These are phyloP conservation scores for Dactylellina haptotyla DNA, from an alignment of 2,329 filamentous ascomycete species.

Conservation along the genomic window DNA sequence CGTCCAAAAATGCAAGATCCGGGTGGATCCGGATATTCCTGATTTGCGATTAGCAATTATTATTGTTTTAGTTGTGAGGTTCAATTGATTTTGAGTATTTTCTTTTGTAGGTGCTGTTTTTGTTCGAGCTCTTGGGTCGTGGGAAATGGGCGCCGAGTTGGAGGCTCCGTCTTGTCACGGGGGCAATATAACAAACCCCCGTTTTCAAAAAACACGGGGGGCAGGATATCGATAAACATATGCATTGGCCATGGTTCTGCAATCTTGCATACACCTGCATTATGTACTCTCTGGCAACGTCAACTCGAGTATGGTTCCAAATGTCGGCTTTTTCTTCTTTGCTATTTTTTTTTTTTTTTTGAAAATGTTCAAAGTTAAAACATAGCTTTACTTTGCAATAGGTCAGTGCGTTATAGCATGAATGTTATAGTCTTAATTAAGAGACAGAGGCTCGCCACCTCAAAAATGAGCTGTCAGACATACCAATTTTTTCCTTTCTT, in stretches of 20 bases:
- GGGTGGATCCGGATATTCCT: conserved; percentile 26
- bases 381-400: no score
- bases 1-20: conserved; percentile 9
- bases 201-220: neutral
- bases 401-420: no score
- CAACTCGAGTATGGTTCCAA: no score
- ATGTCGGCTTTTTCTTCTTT: no score
- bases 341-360: no score
- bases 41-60: conserved; percentile 9
- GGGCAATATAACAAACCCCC: conserved; percentile 30
- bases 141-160: neutral
- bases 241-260: neutral
- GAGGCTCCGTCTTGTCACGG: conserved; percentile 10
- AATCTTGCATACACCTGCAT: conserved; percentile 15
- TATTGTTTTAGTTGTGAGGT: no score
- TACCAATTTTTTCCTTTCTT: no score
- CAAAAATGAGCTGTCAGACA: no score
- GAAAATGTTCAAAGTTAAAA: no score
- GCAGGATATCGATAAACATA: conserved; percentile 3
- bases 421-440: no score
- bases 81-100: neutral
- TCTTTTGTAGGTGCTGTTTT: neutral
- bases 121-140: neutral
- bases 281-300: neutral
- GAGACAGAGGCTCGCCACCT: no score